A percentile compares a stretch with the other conserved stretches of the same genome.
phyloP scores from a whole-genome alignment of 2,329 filamentous ascomycete genomes.

The Aureobasidium uvarum region DNA sequence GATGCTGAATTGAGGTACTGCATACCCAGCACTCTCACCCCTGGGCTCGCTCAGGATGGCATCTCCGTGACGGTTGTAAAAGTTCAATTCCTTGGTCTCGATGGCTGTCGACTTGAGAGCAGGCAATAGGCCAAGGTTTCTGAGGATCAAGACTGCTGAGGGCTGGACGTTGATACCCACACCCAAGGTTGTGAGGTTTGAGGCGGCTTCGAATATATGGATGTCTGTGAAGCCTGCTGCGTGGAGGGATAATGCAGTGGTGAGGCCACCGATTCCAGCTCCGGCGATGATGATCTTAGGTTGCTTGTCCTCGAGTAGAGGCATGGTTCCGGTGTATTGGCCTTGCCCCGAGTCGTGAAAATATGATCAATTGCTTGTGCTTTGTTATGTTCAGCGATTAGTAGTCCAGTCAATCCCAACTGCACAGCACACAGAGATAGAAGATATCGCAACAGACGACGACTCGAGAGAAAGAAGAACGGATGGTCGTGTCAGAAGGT shows the following conservation, averaged over 20 bases:
- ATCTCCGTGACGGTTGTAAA: constrained; percentile 48
- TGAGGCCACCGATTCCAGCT: constrained; percentile 53
- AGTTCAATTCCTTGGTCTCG: constrained; percentile 47
- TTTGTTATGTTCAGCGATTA: neutral
- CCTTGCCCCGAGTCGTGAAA: neutral
- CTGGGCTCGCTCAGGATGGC: constrained; percentile 46
- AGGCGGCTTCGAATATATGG: constrained; percentile 46
- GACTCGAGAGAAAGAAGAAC: neutral
- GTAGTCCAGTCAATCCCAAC: neutral
- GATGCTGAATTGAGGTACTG: constrained; percentile 47
- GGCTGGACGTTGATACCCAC: constrained; percentile 52
- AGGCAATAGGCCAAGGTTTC: constrained; percentile 46
- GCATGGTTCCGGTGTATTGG: constrained; percentile 5
- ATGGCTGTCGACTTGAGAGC: constrained; percentile 44
- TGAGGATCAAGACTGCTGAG: constrained; percentile 47
- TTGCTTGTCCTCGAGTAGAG: constrained; percentile 23
- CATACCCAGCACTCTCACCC: constrained; percentile 45
- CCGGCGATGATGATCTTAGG: constrained; percentile 48
- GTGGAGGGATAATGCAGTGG: constrained; percentile 56
- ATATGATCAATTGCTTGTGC: neutral
- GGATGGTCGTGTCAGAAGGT: neutral
- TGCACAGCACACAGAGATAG: neutral
- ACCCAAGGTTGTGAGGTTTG: constrained; percentile 45
- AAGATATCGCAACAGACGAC: neutral
- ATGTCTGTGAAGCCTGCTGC: constrained; percentile 52